phyloP scores from a whole-genome alignment of 2,329 filamentous ascomycete species.

The Ceratocystis destructans region DNA sequence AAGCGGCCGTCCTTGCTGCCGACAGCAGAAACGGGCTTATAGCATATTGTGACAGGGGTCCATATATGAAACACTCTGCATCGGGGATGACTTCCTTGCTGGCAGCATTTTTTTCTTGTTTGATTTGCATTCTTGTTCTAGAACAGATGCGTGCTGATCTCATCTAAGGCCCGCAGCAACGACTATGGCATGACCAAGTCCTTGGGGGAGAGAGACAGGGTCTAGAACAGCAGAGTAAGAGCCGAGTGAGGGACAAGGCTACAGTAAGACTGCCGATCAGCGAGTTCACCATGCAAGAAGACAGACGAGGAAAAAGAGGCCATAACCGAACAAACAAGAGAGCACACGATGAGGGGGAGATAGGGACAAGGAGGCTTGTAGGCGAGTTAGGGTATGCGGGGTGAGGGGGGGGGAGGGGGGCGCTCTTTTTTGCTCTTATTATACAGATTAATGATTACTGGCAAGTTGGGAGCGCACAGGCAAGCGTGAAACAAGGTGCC shows the following conservation, averaged over 20 bases:
- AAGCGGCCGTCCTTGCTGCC: not conserved
- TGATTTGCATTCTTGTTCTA: conserved; percentile 3
- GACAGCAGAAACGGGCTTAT: not conserved
- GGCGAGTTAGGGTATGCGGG: not conserved
- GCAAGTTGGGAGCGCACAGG: not conserved
- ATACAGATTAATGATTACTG: not conserved
- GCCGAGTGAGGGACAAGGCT: not conserved
- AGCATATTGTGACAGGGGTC: not conserved
- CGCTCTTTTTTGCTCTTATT: no score
- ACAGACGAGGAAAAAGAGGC: not conserved
- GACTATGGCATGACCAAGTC: not conserved
- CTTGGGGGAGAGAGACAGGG: not conserved
- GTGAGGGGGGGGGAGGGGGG: no score
- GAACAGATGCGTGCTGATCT: not conserved
- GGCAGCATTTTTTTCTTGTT: not conserved
- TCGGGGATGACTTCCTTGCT: not conserved
- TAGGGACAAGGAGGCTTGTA: not conserved
- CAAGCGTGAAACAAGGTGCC: conserved; percentile 1
- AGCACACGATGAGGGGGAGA: not conserved
- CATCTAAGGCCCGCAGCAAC: conserved; percentile 1
- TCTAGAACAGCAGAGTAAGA: not conserved
- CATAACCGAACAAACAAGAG: not conserved
- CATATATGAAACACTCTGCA: not conserved
- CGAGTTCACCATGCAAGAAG: not conserved
- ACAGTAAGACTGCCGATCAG: not conserved